phyloP scores from a whole-genome alignment of 805 yeast genomes.

The Cyberlindnera xylosilytica region DNA sequence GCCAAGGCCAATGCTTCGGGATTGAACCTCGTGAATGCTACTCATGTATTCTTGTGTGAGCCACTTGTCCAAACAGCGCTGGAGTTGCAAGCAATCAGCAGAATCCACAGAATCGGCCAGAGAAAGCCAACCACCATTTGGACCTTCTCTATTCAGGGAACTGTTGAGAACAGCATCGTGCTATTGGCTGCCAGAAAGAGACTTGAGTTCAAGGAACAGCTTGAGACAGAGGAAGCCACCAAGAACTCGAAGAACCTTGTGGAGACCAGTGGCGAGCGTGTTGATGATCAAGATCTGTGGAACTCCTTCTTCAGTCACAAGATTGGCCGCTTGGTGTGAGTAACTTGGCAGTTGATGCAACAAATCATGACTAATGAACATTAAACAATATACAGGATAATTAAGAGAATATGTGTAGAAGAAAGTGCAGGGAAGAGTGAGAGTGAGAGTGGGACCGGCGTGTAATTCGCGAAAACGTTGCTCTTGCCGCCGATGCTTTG shows the following conservation, averaged over 20 bases:
- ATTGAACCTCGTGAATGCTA: slow-evolving; percentile 84
- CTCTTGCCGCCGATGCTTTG: no score
- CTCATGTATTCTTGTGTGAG: slow-evolving; percentile 88
- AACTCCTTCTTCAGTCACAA: slow-evolving; percentile 47
- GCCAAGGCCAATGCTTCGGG: slow-evolving; percentile 91
- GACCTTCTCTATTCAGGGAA: slow-evolving; percentile 80
- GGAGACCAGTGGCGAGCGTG: slow-evolving; percentile 55
- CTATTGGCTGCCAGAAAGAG: slow-evolving; percentile 63
- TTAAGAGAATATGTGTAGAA: no score
- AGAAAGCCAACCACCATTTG: slow-evolving; percentile 78
- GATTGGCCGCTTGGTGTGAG: slow-evolving; percentile 14
- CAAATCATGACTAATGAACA: no score
- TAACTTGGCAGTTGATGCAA: no score
- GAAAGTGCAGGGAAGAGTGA: no score
- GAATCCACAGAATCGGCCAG: slow-evolving; percentile 94
- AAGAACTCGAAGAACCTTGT: slow-evolving; percentile 49
- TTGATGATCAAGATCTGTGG: slow-evolving; percentile 59
- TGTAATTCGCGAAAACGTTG: no score
- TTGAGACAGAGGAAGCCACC: slow-evolving; percentile 55
- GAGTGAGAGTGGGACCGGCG: no score
- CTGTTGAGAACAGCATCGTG: slow-evolving; percentile 88
- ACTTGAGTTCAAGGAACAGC: slow-evolving; percentile 32
- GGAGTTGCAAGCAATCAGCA: slow-evolving; percentile 87
- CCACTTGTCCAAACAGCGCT: slow-evolving; percentile 85
- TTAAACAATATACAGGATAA: no score